Evolutionary conservation across 1,284 basidiomycete genomes (phyloP).

Genomic region (Gymnopus androsaceus): DNA sequence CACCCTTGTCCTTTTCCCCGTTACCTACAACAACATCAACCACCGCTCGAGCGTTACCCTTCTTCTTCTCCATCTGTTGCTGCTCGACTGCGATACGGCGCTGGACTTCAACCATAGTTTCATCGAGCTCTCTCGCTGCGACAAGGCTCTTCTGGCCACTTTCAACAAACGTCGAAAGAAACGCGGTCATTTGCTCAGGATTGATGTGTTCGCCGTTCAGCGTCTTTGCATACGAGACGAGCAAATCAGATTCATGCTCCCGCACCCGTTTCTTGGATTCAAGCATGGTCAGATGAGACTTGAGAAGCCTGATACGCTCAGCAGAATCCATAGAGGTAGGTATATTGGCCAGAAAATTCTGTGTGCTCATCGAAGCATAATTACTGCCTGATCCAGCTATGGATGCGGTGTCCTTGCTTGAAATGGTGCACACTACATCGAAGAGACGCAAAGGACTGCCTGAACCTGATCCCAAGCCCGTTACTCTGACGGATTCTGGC

Average conservation of each 20-base stretch:
- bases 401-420: constrained; percentile 20
- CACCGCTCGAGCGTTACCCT: constrained; percentile 36
- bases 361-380: not conserved
- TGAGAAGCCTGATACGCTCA: constrained; percentile 36
- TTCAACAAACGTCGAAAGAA: constrained; percentile 45
- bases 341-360: not conserved
- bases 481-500: constrained; percentile 49
- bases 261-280: constrained; percentile 39
- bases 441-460: constrained; percentile 43
- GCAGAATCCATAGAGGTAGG: not conserved
- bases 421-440: constrained; percentile 48
- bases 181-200: constrained; percentile 37
- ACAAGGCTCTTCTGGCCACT: constrained; percentile 38
- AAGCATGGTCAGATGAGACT: constrained; percentile 31
- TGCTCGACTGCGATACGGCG: constrained; percentile 40
- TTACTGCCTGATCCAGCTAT: constrained; percentile 19
- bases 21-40: constrained; percentile 41
- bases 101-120: constrained; percentile 42
- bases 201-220: constrained; percentile 45
- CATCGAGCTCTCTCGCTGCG: constrained; percentile 38
- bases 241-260: constrained; percentile 41
- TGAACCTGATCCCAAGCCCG: constrained; percentile 27
- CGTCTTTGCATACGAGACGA: constrained; percentile 45
- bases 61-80: constrained; percentile 33
- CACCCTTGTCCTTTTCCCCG: constrained; percentile 33